Evolutionary conservation across 805 yeast genomes (phyloP).

Genomic region (Lachancea kluyveri): DNA sequence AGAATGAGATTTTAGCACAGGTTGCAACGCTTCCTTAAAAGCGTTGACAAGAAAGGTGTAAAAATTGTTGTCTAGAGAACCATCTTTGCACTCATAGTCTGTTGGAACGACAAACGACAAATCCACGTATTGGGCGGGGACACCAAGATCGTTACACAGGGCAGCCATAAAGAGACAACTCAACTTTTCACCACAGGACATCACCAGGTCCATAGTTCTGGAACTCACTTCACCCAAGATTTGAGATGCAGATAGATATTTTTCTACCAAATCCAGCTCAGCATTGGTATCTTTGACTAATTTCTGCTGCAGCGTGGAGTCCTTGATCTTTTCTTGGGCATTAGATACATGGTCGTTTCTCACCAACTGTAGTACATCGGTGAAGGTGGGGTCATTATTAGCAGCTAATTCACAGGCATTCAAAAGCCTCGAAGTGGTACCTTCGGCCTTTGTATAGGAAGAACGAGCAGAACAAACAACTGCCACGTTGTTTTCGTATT

Average conservation of each 20-base stretch:
- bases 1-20: slow-evolving; percentile 32
- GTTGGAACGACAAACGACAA: slow-evolving; percentile 66
- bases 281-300: slow-evolving; percentile 52
- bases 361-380: slow-evolving; percentile 55
- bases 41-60: slow-evolving; percentile 49
- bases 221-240: slow-evolving; percentile 88
- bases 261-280: slow-evolving; percentile 64
- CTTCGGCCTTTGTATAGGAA: slow-evolving; percentile 84
- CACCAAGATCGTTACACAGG: slow-evolving; percentile 75
- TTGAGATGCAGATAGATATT: slow-evolving; percentile 78
- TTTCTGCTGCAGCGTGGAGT: slow-evolving; percentile 39
- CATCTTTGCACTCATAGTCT: slow-evolving; percentile 43
- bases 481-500: slow-evolving; percentile 57
- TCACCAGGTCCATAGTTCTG: slow-evolving; percentile 80
- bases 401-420: slow-evolving; percentile 77
- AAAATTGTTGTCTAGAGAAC: slow-evolving; percentile 62
- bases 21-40: slow-evolving; percentile 44
- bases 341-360: slow-evolving; percentile 73
- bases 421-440: slow-evolving; percentile 85
- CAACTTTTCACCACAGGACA: slow-evolving; percentile 91
- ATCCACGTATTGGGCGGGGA: slow-evolving; percentile 72
- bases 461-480: slow-evolving; percentile 96
- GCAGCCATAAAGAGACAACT: slow-evolving; percentile 87
- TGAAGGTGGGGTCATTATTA: slow-evolving; percentile 47
- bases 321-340: slow-evolving; percentile 50